These are phyloP conservation scores for Calvatia gigantea DNA, from an alignment of 768 basidiomycete genomes.

Conservation along the genomic window DNA sequence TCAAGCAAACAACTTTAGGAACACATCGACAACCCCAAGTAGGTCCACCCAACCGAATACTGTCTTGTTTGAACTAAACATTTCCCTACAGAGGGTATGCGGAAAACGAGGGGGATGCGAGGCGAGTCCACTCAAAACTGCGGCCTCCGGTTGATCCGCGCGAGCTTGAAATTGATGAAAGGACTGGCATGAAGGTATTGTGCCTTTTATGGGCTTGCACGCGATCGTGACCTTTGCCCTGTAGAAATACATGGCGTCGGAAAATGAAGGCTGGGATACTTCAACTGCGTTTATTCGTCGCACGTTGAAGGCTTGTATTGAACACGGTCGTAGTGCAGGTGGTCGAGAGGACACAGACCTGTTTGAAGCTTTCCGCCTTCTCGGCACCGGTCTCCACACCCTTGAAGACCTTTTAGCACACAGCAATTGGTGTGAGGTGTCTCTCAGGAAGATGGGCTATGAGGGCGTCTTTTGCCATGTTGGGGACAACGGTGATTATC, in stretches of 20 bases:
- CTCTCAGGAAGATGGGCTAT: slow-evolving; percentile 66
- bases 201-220: background rate
- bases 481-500: slow-evolving; percentile 55
- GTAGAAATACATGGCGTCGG: slow-evolving; percentile 78
- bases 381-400: slow-evolving; percentile 67
- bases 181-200: slow-evolving; percentile 74
- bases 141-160: slow-evolving; percentile 69
- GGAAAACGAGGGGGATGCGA: slow-evolving; percentile 66
- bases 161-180: slow-evolving; percentile 74
- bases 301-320: slow-evolving; percentile 62
- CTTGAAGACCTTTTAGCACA: slow-evolving; percentile 77
- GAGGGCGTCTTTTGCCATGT: slow-evolving; percentile 76
- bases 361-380: slow-evolving; percentile 66
- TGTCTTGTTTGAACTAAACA: background rate
- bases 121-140: slow-evolving; percentile 65
- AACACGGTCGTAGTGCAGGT: slow-evolving; percentile 54
- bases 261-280: slow-evolving; percentile 67
- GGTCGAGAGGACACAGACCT: slow-evolving; percentile 53
- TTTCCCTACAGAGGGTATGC: slow-evolving; percentile 54
- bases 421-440: slow-evolving; percentile 78
- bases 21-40: slow-evolving; percentile 81
- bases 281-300: slow-evolving; percentile 67
- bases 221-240: background rate
- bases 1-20: slow-evolving; percentile 33
- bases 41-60: slow-evolving; percentile 7